These are phyloP conservation scores for Colletotrichum orbiculare DNA, from an alignment of 2,329 filamentous ascomycete species.

Conservation along the genomic window DNA sequence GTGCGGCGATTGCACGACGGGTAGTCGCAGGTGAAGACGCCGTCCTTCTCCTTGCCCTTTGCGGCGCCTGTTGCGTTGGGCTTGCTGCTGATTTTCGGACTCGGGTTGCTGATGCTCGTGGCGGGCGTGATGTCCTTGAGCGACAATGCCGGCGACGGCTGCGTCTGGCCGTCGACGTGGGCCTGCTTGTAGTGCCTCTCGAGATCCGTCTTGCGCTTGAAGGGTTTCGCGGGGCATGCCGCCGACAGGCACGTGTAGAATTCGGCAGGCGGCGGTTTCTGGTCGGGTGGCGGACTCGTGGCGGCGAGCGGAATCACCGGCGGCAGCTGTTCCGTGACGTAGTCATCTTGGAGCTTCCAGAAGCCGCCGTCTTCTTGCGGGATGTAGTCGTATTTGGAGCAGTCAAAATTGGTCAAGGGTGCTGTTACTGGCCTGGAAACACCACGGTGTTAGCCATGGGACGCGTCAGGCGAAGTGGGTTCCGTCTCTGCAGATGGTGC, in stretches of 20 bases:
- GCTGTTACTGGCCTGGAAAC: constrained; percentile 28
- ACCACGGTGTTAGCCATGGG: neutral
- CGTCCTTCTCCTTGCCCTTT: constrained; percentile 48
- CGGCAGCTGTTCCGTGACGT: constrained; percentile 29
- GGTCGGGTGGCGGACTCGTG: constrained; percentile 33
- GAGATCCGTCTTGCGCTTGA: constrained; percentile 65
- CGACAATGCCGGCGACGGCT: constrained; percentile 31
- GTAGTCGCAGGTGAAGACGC: constrained; percentile 62
- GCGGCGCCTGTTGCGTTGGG: constrained; percentile 8
- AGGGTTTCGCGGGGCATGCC: constrained; percentile 57
- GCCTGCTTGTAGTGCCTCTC: constrained; percentile 62
- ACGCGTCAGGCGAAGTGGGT: neutral
- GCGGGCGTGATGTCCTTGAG: constrained; percentile 33
- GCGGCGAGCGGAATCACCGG: constrained; percentile 28
- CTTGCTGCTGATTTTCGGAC: constrained; percentile 31
- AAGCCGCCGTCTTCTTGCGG: constrained; percentile 36
- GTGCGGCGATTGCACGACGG: constrained; percentile 55
- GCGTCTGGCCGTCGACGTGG: constrained; percentile 49
- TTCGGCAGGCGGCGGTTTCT: constrained; percentile 31
- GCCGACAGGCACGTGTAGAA: constrained; percentile 48
- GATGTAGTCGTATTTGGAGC: constrained; percentile 38
- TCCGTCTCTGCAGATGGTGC: neutral
- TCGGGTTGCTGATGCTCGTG: constrained; percentile 30
- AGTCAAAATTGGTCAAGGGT: constrained; percentile 33
- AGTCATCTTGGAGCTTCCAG: constrained; percentile 35